Evolutionary conservation across 345 rosid genomes (phyloP).

Genomic region (Aethionema arabicum): DNA sequence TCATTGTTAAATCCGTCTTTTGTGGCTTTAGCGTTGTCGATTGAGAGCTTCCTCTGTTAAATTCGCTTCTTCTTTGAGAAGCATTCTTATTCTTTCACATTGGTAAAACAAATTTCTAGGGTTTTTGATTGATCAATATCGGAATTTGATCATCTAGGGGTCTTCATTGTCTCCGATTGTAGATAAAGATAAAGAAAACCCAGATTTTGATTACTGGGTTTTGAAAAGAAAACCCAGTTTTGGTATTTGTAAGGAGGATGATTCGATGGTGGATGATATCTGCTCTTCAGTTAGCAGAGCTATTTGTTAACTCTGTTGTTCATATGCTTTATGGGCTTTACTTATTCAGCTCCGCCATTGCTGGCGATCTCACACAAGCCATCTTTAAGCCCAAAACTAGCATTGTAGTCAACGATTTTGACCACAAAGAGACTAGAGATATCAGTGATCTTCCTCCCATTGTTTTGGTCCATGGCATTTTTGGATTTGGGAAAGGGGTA

Average conservation of each 20-base stretch:
- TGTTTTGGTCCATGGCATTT: constrained; percentile 94
- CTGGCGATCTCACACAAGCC: constrained; percentile 72
- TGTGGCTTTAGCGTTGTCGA: constrained; percentile 31
- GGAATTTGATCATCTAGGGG: background rate
- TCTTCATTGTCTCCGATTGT: constrained; percentile 22
- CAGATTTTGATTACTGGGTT: constrained; percentile 9
- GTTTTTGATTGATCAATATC: constrained; percentile 13
- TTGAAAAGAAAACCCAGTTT: constrained; percentile 2
- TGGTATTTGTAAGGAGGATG: constrained; percentile 41
- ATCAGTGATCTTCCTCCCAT: constrained; percentile 67
- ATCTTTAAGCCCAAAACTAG: constrained; percentile 51
- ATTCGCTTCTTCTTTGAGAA: background rate
- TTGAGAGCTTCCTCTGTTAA: constrained; percentile 17
- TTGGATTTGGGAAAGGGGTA: constrained; percentile 99
- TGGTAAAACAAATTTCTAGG: background rate
- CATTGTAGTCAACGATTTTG: constrained; percentile 43
- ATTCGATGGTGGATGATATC: constrained; percentile 57
- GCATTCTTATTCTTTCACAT: background rate
- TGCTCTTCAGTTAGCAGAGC: constrained; percentile 72
- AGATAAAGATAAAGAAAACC: background rate
- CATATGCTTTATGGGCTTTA: constrained; percentile 79
- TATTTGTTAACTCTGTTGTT: constrained; percentile 68
- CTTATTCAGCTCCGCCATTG: constrained; percentile 84
- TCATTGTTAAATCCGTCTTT: background rate
- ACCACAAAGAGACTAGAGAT: constrained; percentile 24